phyloP scores from a whole-genome alignment of 345 rosid genomes.

The Passiflora organensis region DNA sequence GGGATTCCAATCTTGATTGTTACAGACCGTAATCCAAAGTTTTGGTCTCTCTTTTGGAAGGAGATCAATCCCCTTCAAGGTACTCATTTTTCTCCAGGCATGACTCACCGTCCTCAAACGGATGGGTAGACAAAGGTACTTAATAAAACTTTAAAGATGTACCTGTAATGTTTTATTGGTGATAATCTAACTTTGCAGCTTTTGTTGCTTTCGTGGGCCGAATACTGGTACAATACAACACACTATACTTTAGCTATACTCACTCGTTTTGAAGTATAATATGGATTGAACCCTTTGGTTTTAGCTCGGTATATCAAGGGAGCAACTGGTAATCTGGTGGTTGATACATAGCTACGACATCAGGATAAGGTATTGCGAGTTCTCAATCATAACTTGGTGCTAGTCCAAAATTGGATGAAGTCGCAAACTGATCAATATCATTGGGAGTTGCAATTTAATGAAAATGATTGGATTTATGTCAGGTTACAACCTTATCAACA shows the following conservation, averaged over 20 bases:
- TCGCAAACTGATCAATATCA: no score
- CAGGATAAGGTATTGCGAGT: not conserved
- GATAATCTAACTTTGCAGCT: not conserved
- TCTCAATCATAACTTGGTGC: not conserved
- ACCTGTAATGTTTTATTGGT: not conserved
- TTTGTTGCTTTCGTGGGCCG: not conserved
- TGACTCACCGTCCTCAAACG: not conserved
- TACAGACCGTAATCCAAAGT: not conserved
- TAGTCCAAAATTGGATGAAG: not conserved
- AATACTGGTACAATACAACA: not conserved
- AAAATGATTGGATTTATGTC: no score
- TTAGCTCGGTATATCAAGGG: not conserved
- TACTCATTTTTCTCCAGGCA: accelerated
- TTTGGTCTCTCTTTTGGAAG: not conserved
- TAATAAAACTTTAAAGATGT: not conserved
- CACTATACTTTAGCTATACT: not conserved
- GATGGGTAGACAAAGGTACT: not conserved
- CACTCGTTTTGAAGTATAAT: not conserved
- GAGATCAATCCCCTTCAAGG: not conserved
- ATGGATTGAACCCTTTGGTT: not conserved
- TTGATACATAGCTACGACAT: not conserved
- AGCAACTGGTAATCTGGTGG: not conserved
- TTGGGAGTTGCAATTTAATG: no score
- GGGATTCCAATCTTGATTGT: not conserved
- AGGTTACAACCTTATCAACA: no score